Conservation (phyloP, 768 basidiomycete genomes). For the Bullera alba region DNA sequence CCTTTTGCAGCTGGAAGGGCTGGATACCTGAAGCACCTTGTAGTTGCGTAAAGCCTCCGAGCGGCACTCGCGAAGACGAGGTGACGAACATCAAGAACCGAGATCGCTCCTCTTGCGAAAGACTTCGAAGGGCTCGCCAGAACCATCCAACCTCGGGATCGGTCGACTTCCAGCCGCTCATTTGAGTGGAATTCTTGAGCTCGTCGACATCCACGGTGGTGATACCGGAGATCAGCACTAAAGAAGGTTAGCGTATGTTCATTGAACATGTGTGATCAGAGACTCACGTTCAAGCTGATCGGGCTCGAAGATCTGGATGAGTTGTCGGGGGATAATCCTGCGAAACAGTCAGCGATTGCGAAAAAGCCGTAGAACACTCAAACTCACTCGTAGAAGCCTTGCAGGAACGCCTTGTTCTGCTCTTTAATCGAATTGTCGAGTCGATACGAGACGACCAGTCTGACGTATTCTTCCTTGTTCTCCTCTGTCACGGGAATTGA, state of each 20-base stretch:
- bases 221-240: slow-evolving; percentile 58
- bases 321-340: slow-evolving; percentile 83
- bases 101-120: slow-evolving; percentile 91
- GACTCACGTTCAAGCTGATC: slow-evolving; percentile 42
- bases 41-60: slow-evolving; percentile 90
- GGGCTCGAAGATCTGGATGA: slow-evolving; percentile 63
- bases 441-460: slow-evolving; percentile 87
- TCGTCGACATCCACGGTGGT: slow-evolving; percentile 99
- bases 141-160: slow-evolving; percentile 98
- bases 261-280: not conserved
- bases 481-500: slow-evolving; percentile 84
- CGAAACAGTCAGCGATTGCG: not conserved
- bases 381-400: slow-evolving; percentile 76
- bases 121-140: slow-evolving; percentile 97
- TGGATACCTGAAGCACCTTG: slow-evolving; percentile 68
- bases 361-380: not conserved
- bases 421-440: slow-evolving; percentile 90
- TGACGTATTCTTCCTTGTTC: slow-evolving; percentile 93
- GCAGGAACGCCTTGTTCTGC: slow-evolving; percentile 81
- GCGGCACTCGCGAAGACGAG: slow-evolving; percentile 78
- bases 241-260: not conserved
- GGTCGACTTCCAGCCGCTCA: slow-evolving; percentile 43
- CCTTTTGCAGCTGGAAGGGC: slow-evolving; percentile 90
- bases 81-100: slow-evolving; percentile 97
- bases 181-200: slow-evolving; percentile 45